Evolutionary conservation across 169 alveolate species (phyloP).

Genomic region (Perkinsus marinus): DNA sequence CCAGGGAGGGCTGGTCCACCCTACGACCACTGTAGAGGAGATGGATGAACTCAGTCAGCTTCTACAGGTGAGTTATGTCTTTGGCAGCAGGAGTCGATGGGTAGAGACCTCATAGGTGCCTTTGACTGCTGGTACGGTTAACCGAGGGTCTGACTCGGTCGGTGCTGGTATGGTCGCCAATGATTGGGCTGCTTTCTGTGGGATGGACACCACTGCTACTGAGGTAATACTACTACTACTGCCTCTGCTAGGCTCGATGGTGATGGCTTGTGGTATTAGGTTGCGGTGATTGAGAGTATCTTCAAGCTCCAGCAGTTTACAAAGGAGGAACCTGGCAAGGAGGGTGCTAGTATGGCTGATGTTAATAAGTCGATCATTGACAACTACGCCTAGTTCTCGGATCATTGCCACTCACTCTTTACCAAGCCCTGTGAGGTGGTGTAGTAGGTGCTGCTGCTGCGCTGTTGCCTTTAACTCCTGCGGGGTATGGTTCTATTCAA

Average conservation of each 20-base stretch:
- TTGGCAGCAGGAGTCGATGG: not conserved
- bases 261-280: not conserved
- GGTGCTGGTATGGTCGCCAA: slow-evolving; percentile 89
- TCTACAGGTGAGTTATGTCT: slow-evolving; percentile 45
- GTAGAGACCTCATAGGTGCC: slow-evolving; percentile 46
- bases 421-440: too few species aligned
- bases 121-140: slow-evolving; percentile 96
- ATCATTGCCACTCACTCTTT: not conserved
- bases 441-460: too few species aligned
- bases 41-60: slow-evolving; percentile 90
- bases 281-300: slow-evolving; percentile 80
- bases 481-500: too few species aligned
- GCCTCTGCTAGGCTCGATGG: not conserved
- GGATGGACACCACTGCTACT: slow-evolving; percentile 96
- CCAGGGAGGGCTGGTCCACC: slow-evolving; percentile 93
- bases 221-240: slow-evolving; percentile 49
- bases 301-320: slow-evolving; percentile 53
- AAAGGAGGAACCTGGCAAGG: not conserved
- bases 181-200: slow-evolving; percentile 97
- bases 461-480: too few species aligned
- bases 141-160: slow-evolving; percentile 85
- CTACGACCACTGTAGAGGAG: slow-evolving; percentile 89
- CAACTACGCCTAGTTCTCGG: not conserved
- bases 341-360: not conserved
- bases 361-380: not conserved